phyloP scores from a whole-genome alignment of 805 yeast genomes.

The Pichia thaimueangensis region DNA sequence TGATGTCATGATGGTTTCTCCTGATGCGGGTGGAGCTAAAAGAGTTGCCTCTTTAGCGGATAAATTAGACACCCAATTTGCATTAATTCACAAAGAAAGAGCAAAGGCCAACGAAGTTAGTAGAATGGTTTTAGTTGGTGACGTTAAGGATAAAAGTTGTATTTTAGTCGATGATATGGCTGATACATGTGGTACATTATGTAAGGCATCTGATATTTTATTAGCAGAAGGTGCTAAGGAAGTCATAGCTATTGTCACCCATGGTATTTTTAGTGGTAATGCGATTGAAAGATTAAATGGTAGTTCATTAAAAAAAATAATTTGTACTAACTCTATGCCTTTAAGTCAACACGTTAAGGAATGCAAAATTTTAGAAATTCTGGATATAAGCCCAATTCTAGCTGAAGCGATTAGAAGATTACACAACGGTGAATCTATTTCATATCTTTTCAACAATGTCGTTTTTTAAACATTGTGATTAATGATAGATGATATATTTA shows the following conservation, averaged over 20 bases:
- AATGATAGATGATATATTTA: no score
- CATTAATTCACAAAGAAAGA: conserved; percentile 94
- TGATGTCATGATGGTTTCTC: conserved; percentile 78
- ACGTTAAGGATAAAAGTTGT: conserved; percentile 77
- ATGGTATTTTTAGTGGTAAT: conserved; percentile 84
- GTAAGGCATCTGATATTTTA: conserved; percentile 87
- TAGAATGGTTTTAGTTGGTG: conserved; percentile 94
- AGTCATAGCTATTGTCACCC: conserved; percentile 92
- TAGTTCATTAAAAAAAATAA: conserved; percentile 62
- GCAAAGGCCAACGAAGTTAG: conserved; percentile 93
- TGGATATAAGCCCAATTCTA: conserved; percentile 78
- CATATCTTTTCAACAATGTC: conserved; percentile 72
- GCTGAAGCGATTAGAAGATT: conserved; percentile 93
- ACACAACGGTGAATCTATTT: conserved; percentile 94
- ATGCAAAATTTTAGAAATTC: conserved; percentile 67
- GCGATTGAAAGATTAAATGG: conserved; percentile 70
- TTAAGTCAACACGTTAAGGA: conserved; percentile 51
- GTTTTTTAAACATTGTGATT: no score
- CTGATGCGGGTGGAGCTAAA: conserved; percentile 99
- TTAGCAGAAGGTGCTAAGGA: conserved; percentile 73
- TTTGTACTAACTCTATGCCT: conserved; percentile 93
- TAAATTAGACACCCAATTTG: conserved; percentile 84
- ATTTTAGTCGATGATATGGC: conserved; percentile 96
- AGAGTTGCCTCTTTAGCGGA: conserved; percentile 94
- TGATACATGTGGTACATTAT: conserved; percentile 95